A percentile compares a stretch with the other conserved stretches of the same genome.
Conservation (phyloP, 768 basidiomycete species). For the Strobilomyces confusus region DNA sequence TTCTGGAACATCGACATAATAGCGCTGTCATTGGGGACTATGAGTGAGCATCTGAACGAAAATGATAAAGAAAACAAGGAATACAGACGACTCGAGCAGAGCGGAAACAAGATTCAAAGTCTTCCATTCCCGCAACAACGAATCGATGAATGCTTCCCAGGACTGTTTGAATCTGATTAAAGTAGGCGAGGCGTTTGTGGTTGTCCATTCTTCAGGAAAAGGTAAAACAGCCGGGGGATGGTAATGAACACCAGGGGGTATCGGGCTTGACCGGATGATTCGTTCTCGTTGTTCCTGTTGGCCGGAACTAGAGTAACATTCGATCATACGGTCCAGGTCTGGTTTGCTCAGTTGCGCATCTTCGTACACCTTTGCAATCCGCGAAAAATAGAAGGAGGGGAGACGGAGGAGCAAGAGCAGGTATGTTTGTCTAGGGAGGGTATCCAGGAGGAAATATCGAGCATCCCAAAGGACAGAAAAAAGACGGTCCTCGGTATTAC, state of each 20-base stretch:
- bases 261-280: conserved; percentile 21
- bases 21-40: conserved; percentile 38
- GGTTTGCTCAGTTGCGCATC: conserved; percentile 75
- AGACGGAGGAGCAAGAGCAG: conserved; percentile 55
- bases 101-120: conserved; percentile 73
- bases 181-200: conserved; percentile 53
- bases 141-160: conserved; percentile 72
- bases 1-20: conserved; percentile 68
- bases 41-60: background rate
- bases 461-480: conserved; percentile 15
- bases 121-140: conserved; percentile 72
- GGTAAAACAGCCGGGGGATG: conserved; percentile 32
- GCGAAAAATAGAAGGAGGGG: conserved; percentile 77
- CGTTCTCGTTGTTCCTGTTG: conserved; percentile 15
- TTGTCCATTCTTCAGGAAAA: conserved; percentile 51
- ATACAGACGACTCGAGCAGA: conserved; percentile 46
- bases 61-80: background rate
- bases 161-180: conserved; percentile 57
- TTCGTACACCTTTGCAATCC: conserved; percentile 71
- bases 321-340: conserved; percentile 57
- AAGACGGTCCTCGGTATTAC: conserved; percentile 13
- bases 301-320: conserved; percentile 25
- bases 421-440: conserved; percentile 42
- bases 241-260: conserved; percentile 25
- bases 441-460: conserved; percentile 32